phyloP scores from a whole-genome alignment of 2,329 filamentous ascomycete species.

The Aspergillus chevalieri region DNA sequence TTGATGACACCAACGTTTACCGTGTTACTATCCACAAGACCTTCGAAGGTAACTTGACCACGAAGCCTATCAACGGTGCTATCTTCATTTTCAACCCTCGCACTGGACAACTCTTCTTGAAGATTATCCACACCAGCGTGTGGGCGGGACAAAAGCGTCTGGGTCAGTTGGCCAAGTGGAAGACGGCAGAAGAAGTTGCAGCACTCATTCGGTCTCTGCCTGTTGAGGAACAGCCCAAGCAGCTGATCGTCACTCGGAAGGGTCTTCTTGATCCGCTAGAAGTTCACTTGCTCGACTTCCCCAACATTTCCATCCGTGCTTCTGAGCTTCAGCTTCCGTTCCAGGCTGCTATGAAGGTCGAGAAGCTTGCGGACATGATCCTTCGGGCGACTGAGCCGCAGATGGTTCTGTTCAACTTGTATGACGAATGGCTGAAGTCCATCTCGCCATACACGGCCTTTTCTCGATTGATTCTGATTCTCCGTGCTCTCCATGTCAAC shows the following conservation, averaged over 20 bases:
- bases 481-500: slow-evolving; percentile 93
- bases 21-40: slow-evolving; percentile 99
- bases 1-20: slow-evolving; percentile 98
- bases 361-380: slow-evolving; percentile 99
- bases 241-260: slow-evolving; percentile 96
- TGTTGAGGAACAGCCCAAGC: slow-evolving; percentile 97
- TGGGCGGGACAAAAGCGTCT: slow-evolving; percentile 99
- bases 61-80: slow-evolving; percentile 97
- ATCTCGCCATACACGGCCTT: slow-evolving; percentile 99
- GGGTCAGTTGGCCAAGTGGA: slow-evolving; percentile 97
- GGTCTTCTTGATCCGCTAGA: slow-evolving; percentile 94
- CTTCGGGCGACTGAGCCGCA: slow-evolving; percentile 96
- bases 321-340: slow-evolving; percentile 96
- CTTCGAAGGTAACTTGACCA: slow-evolving; percentile 97
- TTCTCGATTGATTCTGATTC: slow-evolving; percentile 85
- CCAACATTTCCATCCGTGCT: slow-evolving; percentile 96
- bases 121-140: slow-evolving; percentile 98
- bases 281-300: slow-evolving; percentile 95
- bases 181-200: slow-evolving; percentile 98
- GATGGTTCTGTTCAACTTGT: slow-evolving; percentile 98
- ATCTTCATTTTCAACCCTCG: slow-evolving; percentile 99
- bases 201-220: slow-evolving; percentile 91
- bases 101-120: slow-evolving; percentile 93
- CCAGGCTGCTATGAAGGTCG: slow-evolving; percentile 99
- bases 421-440: slow-evolving; percentile 97